Evolutionary conservation across 768 basidiomycete genomes (phyloP).

Genomic region (Coprinopsis strossmayeri): DNA sequence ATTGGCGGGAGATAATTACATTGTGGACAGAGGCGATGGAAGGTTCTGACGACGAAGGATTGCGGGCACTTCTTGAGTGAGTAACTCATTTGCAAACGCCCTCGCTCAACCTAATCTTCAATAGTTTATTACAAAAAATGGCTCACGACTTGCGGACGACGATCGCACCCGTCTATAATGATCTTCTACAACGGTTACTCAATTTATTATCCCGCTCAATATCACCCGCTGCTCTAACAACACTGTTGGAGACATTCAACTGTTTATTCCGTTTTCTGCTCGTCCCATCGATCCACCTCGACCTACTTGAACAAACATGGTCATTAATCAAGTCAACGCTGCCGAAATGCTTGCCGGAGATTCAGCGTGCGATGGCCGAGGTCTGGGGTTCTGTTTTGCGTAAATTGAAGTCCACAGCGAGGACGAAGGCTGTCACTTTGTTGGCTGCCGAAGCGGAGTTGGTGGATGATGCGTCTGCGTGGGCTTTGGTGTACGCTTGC

Average conservation of each 20-base stretch:
- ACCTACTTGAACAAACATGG: conserved; percentile 60
- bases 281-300: conserved; percentile 51
- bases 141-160: conserved; percentile 78
- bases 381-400: conserved; percentile 81
- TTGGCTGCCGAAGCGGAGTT: conserved; percentile 45
- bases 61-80: conserved; percentile 72
- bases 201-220: conserved; percentile 52
- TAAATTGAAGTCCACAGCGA: conserved; percentile 54
- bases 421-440: conserved; percentile 49
- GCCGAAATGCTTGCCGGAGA: conserved; percentile 58
- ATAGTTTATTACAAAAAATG: conserved; percentile 72
- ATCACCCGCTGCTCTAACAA: conserved; percentile 51
- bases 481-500: conserved; percentile 74
- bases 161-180: conserved; percentile 52
- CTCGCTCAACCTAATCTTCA: conserved; percentile 1
- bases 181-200: conserved; percentile 51
- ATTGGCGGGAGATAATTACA: conserved; percentile 63
- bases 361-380: conserved; percentile 75
- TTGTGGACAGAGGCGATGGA: conserved; percentile 58
- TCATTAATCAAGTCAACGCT: conserved; percentile 39
- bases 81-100: not conserved
- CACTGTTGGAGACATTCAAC: conserved; percentile 63
- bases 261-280: conserved; percentile 68
- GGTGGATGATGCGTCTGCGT: conserved; percentile 61
- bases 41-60: conserved; percentile 62